Evolutionary conservation across 1,284 basidiomycete genomes (phyloP).

Genomic region (Volvariella volvacea): DNA sequence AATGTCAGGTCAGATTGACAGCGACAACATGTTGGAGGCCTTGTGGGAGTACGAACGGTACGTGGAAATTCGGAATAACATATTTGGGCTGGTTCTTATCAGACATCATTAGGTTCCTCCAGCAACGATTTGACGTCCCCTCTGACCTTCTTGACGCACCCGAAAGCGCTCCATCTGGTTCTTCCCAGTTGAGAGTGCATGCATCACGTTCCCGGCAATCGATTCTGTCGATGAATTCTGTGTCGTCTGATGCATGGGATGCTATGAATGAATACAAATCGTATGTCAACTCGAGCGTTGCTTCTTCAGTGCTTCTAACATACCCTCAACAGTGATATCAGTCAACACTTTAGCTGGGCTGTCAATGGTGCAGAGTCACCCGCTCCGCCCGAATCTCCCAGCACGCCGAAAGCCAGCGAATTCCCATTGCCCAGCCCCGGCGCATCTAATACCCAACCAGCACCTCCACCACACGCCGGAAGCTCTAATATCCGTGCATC

Average conservation of each 20-base stretch:
- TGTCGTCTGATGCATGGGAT: conserved; percentile 24
- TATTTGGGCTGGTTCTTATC: conserved; percentile 7
- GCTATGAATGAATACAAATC: conserved; percentile 31
- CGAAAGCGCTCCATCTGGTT: too few species aligned
- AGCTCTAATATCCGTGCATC: background rate
- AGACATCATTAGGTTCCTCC: conserved; percentile 41
- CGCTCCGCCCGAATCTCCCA: background rate
- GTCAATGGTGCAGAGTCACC: conserved; percentile 6
- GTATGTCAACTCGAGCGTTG: conserved; percentile 14
- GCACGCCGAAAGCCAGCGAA: too few species aligned
- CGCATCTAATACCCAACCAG: background rate
- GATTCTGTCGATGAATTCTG: conserved; percentile 9
- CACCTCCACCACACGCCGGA: background rate
- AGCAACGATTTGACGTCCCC: conserved; percentile 33
- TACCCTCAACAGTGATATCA: conserved; percentile 16
- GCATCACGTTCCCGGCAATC: too few species aligned
- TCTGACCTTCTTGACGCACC: conserved; percentile 18
- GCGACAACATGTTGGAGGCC: conserved; percentile 41
- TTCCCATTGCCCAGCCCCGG: background rate
- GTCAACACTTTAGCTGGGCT: conserved; percentile 19
- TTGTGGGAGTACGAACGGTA: conserved; percentile 69
- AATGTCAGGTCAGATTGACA: conserved; percentile 29
- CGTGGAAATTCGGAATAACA: conserved; percentile 16
- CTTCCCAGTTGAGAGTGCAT: too few species aligned
- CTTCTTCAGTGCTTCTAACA: background rate